phyloP scores from a whole-genome alignment of 148 eudicot genomes.

The Cornus controversa region DNA sequence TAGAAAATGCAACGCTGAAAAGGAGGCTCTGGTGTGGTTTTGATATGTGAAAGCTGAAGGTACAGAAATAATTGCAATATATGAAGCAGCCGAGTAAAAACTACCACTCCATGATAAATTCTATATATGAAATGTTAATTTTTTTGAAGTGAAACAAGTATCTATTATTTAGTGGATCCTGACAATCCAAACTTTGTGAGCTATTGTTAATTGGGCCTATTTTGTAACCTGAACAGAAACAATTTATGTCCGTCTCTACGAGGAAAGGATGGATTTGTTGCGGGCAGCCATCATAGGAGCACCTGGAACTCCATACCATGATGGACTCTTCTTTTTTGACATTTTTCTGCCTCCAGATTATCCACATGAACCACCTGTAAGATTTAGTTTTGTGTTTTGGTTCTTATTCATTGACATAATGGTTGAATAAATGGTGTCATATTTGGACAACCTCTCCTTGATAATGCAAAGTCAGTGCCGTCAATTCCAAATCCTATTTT shows the following conservation, averaged over 20 bases:
- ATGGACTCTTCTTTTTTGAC: constrained; percentile 92
- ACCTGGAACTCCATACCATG: constrained; percentile 94
- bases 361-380: constrained; percentile 95
- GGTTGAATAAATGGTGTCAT: background rate
- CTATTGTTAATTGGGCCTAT: constrained; percentile 1
- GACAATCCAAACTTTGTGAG: background rate
- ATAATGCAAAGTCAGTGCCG: background rate
- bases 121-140: background rate
- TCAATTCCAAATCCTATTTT: no score
- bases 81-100: background rate
- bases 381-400: constrained; percentile 13
- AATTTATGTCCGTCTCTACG: constrained; percentile 83
- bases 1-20: background rate
- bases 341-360: constrained; percentile 85
- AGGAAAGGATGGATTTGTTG: constrained; percentile 89
- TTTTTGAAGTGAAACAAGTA: background rate
- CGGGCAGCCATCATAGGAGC: constrained; percentile 87
- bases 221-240: constrained; percentile 47
- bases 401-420: background rate
- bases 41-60: background rate
- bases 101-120: background rate
- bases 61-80: background rate
- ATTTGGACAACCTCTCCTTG: no score
- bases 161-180: background rate
- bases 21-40: background rate